phyloP scores from a whole-genome alignment of 2,329 filamentous ascomycete species.

The Lachnellula hyalina region DNA sequence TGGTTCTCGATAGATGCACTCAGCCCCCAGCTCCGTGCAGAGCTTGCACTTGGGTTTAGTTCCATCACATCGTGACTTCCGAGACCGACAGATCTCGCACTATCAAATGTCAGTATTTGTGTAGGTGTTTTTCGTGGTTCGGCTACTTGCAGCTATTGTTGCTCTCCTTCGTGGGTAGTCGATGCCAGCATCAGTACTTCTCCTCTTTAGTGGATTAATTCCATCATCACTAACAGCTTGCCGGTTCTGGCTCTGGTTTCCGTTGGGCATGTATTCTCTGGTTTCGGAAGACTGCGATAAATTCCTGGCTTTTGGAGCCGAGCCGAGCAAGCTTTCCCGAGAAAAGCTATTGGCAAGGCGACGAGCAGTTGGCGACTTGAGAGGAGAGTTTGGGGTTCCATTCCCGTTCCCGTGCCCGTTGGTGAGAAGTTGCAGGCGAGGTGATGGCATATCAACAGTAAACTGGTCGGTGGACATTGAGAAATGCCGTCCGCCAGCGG shows the following conservation, averaged over 20 bases:
- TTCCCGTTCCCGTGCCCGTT: slow-evolving; percentile 17
- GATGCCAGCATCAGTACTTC: slow-evolving; percentile 55
- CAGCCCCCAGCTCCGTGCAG: slow-evolving; percentile 74
- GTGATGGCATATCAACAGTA: slow-evolving; percentile 25
- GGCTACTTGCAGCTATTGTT: slow-evolving; percentile 56
- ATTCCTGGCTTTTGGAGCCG: slow-evolving; percentile 49
- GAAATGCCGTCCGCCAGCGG: slow-evolving; percentile 23
- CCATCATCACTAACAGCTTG: slow-evolving; percentile 43
- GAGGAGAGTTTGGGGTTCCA: slow-evolving; percentile 23
- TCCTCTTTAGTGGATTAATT: slow-evolving; percentile 54
- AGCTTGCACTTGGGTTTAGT: slow-evolving; percentile 79
- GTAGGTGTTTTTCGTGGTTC: background rate
- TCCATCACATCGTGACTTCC: slow-evolving; percentile 75
- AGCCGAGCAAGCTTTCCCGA: slow-evolving; percentile 49
- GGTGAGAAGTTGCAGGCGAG: slow-evolving; percentile 23
- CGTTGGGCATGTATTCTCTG: slow-evolving; percentile 30
- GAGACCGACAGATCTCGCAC: slow-evolving; percentile 77
- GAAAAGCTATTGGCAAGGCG: slow-evolving; percentile 45
- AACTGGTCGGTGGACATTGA: slow-evolving; percentile 30
- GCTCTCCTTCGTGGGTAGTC: slow-evolving; percentile 61
- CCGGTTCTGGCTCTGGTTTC: slow-evolving; percentile 37
- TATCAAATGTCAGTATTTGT: slow-evolving; percentile 32
- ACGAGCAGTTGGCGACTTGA: slow-evolving; percentile 47
- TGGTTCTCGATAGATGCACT: slow-evolving; percentile 79
- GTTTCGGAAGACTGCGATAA: slow-evolving; percentile 51